Percentiles rank a stretch among this genome's conserved stretches.
Conservation (phyloP, 2,329 filamentous ascomycete species). For the Fusarium annulatum region DNA sequence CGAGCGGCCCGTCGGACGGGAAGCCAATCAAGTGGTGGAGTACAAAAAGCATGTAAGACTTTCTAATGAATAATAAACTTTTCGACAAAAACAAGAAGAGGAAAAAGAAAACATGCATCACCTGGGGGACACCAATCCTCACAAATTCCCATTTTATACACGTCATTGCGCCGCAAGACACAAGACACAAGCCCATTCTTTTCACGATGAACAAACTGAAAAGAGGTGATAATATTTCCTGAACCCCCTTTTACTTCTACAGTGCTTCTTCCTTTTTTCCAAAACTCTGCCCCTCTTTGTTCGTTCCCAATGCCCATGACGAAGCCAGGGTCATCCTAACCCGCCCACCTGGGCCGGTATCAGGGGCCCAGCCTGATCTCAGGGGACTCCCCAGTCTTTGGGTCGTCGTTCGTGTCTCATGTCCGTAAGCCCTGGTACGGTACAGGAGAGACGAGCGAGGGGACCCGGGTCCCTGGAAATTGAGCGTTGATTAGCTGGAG, state of each 20-base stretch:
- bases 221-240: background rate
- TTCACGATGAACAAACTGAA: background rate
- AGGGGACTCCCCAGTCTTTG: conserved; percentile 38
- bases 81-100: conserved; percentile 4
- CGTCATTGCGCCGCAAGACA: conserved; percentile 21
- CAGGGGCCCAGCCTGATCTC: conserved; percentile 37
- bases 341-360: conserved; percentile 35
- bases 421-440: conserved; percentile 14
- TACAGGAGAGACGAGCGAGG: background rate
- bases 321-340: conserved; percentile 42
- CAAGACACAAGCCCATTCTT: background rate
- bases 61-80: conserved; percentile 12
- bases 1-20: conserved; percentile 37
- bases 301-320: conserved; percentile 9
- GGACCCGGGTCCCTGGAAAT: conserved; percentile 42
- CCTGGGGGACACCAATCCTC: conserved; percentile 33
- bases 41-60: conserved; percentile 6
- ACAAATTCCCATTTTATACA: conserved; percentile 11
- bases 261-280: background rate
- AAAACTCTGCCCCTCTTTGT: conserved; percentile 35
- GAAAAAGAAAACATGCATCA: conserved; percentile 15
- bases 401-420: conserved; percentile 32
- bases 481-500: conserved; percentile 31
- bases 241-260: conserved; percentile 40
- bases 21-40: conserved; percentile 39